Evolutionary conservation across 2,329 filamentous ascomycete genomes (phyloP), one percentile per base, ranked within the genome.

Genomic region (Stenocarpella maydis): DNA sequence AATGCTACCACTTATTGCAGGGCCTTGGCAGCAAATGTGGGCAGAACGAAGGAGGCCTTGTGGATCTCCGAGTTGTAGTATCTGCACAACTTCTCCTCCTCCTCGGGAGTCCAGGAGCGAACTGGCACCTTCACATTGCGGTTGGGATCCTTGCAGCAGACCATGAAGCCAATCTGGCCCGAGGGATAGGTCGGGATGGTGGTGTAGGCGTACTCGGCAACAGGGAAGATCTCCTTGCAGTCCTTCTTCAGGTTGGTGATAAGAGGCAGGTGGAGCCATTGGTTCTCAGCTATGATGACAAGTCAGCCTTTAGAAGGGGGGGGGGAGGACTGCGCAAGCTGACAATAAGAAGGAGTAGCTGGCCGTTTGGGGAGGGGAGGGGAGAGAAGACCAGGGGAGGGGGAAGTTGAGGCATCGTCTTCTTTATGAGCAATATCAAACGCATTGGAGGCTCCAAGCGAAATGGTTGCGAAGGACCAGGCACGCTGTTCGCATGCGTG

Each of bases 151-250:
- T 99, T 98, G 91, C 88, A 93, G 91, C 96, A 98, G 80, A 99
- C 93, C 95, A 99, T 98, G 91, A 99, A 99, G 80, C 96, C 96
- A 78, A 99, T 99, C 87, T 99, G 96, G 80, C 96, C 96, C 69
- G 94, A 97, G 74, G 96, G 96, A 87, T 99, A 99, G 80, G 96
- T 99, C 71, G 96, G 96, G 82, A 99, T 99, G 77, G 95, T 98
- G 78, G 95, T 98, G 89, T 98, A 99, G 77, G 93, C 96, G 85
- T 98, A 99, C 86, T 99, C 96, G 81, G 92, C 96, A 73, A 93
- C 93, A 74, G 96, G 95, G 91, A 99, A 99, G 82, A 99, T 93
- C 82, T 96, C 92, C 82, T 92, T 92, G 92, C 95, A 98, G 79
- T 94, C 89, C 88, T 97, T 95, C 90, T 97, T 97, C 78, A 99